Conservation (phyloP, 352 stramenopile genomes). For the Phytopythium vexans region DNA sequence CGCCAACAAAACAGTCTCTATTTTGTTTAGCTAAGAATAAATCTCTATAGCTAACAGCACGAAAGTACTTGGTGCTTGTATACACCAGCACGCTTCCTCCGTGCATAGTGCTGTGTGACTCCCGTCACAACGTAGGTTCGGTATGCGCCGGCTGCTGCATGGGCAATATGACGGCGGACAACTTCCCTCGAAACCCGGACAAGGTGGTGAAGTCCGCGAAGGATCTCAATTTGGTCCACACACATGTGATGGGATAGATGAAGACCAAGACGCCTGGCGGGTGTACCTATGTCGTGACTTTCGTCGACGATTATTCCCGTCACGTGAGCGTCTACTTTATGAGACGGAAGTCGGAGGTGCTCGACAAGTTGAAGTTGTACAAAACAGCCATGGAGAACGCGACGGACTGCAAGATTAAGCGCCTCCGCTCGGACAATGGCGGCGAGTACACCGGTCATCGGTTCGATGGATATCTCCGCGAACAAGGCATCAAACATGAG, state of each 20-base stretch:
- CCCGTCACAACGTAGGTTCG: not conserved
- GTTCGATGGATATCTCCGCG: not conserved
- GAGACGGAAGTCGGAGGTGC: slow-evolving; percentile 16
- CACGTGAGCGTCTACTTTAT: slow-evolving; percentile 18
- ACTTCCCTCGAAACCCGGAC: slow-evolving; percentile 4
- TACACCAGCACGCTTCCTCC: too few species aligned
- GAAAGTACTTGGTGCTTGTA: too few species aligned
- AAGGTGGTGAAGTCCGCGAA: slow-evolving; percentile 12
- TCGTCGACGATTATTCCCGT: slow-evolving; percentile 20
- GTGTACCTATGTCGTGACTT: slow-evolving; percentile 11
- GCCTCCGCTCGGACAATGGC: slow-evolving; percentile 14
- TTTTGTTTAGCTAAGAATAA: too few species aligned
- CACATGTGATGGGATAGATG: slow-evolving; percentile 17
- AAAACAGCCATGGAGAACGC: slow-evolving; percentile 6
- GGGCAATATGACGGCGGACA: slow-evolving; percentile 9
- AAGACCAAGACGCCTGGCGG: slow-evolving; percentile 10
- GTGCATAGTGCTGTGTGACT: too few species aligned
- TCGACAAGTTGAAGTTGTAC: slow-evolving; percentile 10
- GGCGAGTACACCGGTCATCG: slow-evolving; percentile 12
- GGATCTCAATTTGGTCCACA: slow-evolving; percentile 10
- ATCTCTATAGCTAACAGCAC: too few species aligned
- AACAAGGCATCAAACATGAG: slow-evolving; percentile 13
- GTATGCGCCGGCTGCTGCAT: slow-evolving; percentile 6
- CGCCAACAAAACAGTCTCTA: too few species aligned
- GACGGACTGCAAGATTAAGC: slow-evolving; percentile 7